These are phyloP conservation scores for Mycocentrospora acerina DNA, from an alignment of 2,329 filamentous ascomycete species.

Conservation along the genomic window DNA sequence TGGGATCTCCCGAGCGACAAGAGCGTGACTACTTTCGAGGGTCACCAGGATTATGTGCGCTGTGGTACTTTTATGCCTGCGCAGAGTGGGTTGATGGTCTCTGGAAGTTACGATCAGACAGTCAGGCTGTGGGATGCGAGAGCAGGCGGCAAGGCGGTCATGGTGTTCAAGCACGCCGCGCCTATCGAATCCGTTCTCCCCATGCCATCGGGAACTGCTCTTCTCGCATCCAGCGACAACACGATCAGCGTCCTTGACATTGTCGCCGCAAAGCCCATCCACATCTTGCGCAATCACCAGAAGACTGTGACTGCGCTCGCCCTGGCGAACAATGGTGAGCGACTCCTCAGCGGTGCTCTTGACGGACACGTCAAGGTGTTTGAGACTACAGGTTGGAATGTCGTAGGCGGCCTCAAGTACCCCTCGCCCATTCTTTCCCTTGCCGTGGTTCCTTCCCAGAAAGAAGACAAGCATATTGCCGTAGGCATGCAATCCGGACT, in stretches of 20 bases:
- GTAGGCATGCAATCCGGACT: slow-evolving; percentile 94
- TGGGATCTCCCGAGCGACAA: slow-evolving; percentile 89
- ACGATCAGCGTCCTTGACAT: slow-evolving; percentile 90
- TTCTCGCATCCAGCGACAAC: slow-evolving; percentile 82
- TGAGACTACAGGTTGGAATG: slow-evolving; percentile 91
- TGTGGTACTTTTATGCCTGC: slow-evolving; percentile 81
- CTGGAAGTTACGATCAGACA: slow-evolving; percentile 92
- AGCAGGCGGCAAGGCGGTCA: slow-evolving; percentile 64
- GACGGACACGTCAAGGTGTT: slow-evolving; percentile 98
- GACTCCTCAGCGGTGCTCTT: slow-evolving; percentile 83
- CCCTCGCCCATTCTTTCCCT: slow-evolving; percentile 86
- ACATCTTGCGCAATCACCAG: slow-evolving; percentile 89
- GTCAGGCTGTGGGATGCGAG: slow-evolving; percentile 93
- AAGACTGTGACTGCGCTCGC: slow-evolving; percentile 93
- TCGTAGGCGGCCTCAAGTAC: slow-evolving; percentile 94
- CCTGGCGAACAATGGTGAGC: slow-evolving; percentile 75
- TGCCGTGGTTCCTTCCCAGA: slow-evolving; percentile 68
- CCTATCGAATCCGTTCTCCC: slow-evolving; percentile 87
- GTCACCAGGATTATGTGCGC: slow-evolving; percentile 91
- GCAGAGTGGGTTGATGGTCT: slow-evolving; percentile 71
- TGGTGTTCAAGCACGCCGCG: slow-evolving; percentile 93
- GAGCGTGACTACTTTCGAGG: slow-evolving; percentile 75
- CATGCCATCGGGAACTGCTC: slow-evolving; percentile 80
- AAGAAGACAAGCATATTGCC: slow-evolving; percentile 87
- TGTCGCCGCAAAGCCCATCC: slow-evolving; percentile 83